Evolutionary conservation across 352 stramenopile species (phyloP).

Genomic region (Pythium insidiosum): DNA sequence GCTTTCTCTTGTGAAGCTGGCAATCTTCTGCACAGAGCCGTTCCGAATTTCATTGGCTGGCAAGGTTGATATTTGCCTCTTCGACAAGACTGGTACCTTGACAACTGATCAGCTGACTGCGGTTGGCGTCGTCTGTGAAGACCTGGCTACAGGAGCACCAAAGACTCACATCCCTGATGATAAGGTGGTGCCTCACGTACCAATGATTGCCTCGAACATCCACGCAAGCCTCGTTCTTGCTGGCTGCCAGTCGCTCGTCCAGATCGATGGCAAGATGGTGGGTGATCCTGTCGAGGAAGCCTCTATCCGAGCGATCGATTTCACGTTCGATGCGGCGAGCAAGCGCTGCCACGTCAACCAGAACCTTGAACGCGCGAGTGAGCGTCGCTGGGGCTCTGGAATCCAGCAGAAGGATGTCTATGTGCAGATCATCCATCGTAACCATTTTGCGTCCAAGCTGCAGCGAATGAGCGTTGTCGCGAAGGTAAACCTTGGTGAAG

Average conservation of each 20-base stretch:
- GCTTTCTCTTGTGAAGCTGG: constrained; percentile 91
- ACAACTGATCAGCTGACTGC: constrained; percentile 95
- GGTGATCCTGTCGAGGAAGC: constrained; percentile 98
- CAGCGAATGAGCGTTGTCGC: constrained; percentile 97
- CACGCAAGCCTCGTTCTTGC: constrained; percentile 77
- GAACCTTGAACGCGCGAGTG: constrained; percentile 50
- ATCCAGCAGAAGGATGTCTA: constrained; percentile 77
- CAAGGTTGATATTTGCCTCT: constrained; percentile 95
- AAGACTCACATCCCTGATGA: constrained; percentile 16
- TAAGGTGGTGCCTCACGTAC: constrained; percentile 55
- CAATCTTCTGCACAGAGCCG: constrained; percentile 97
- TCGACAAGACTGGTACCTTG: constrained; percentile 99
- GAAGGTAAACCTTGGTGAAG: constrained; percentile 72
- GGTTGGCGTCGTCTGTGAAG: constrained; percentile 87
- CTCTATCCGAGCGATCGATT: constrained; percentile 95
- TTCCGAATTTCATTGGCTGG: constrained; percentile 97
- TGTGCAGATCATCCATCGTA: constrained; percentile 90
- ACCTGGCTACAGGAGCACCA: constrained; percentile 29
- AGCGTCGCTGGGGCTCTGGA: constrained; percentile 59
- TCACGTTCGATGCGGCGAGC: constrained; percentile 67
- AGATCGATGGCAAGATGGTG: constrained; percentile 94
- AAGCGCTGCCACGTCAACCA: constrained; percentile 72
- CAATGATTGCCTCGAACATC: constrained; percentile 80
- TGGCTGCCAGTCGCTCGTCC: constrained; percentile 96
- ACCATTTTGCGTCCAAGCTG: constrained; percentile 94